Evolutionary conservation across 2,329 filamentous ascomycete species (phyloP), one percentile per base, ranked within the genome.

Genomic region (Trichoderma sp.): DNA sequence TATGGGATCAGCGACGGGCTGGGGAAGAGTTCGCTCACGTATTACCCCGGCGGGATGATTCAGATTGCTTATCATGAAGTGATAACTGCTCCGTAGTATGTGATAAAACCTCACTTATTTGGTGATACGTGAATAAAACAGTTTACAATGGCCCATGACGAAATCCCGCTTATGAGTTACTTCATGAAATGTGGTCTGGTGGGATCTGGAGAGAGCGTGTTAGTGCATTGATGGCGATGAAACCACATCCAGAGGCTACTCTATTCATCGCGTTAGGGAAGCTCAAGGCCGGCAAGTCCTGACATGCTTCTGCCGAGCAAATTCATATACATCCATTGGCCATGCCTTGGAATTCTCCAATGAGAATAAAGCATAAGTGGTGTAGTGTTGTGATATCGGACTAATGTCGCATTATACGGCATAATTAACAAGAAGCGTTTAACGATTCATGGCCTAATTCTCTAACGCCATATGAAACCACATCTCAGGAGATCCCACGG

Each of bases 81-180:
- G 36, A 47, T 58, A 32, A 6, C 17, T 43, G 13, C 17, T n/a
- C 39, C 7, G 17, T 43, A 43, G 1, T n/a, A 43, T 43, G 17
- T 12, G 63, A 55, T 17, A 53, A 55, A 55, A 23, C 47, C 43
- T 55, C 47, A 53, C 30, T 36, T 36, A 36, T 32, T 23, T 53
- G 67, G 55, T 69, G 67, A 69, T 69, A 69, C 57, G 23, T 15
- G 32, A 6, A 6, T 23, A 68, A 59, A 68, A 68, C 65, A 26
- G 32, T 13, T 34, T 50, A 17, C 34, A n/a, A 20, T n/a, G 34
- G 23, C 4, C 26, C 2, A 13, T 28, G 32, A 58, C 7, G 50
- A 43, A 58, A 58, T 34, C 50, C 0, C 12, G 26, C 28, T 17
- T n/a, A 15, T 34, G 20, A 3, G 23, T 2, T 11, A 47, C 57